phyloP scores from a whole-genome alignment of 164 flowering plant species.

The Buxus sempervirens region DNA sequence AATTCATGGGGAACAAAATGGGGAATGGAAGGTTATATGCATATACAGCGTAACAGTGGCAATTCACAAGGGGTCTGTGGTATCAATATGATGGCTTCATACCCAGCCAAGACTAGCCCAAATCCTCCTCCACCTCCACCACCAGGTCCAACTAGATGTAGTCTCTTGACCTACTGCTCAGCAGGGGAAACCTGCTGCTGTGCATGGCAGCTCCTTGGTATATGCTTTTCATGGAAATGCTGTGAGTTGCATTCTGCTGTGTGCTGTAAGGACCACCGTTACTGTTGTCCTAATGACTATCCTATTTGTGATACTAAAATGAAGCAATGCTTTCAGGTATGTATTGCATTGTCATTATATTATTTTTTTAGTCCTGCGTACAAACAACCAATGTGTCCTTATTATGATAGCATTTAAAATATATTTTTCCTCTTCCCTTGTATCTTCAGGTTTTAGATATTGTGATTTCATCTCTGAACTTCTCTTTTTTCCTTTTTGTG shows the following conservation, averaged over 20 bases:
- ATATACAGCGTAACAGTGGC: conserved; percentile 62
- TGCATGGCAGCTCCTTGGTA: conserved; percentile 43
- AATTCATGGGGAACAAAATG: conserved; percentile 85
- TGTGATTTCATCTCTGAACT: no score
- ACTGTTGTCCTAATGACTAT: conserved; percentile 85
- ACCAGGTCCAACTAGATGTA: conserved; percentile 72
- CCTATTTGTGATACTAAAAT: conserved; percentile 68
- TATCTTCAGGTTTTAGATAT: background rate
- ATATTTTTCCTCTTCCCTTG: background rate
- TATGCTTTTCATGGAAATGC: conserved; percentile 85
- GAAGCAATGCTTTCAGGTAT: conserved; percentile 67
- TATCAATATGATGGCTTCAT: conserved; percentile 83
- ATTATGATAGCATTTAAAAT: background rate
- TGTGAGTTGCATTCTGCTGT: conserved; percentile 68
- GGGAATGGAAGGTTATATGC: conserved; percentile 84
- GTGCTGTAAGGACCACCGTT: conserved; percentile 67
- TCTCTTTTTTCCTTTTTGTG: no score
- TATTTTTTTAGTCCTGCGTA: no score
- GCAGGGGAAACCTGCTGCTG: conserved; percentile 91
- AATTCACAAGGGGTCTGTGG: conserved; percentile 75
- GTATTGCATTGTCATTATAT: conserved; percentile 12
- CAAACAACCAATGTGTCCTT: background rate
- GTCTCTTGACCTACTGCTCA: conserved; percentile 48
- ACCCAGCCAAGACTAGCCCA: conserved; percentile 73
- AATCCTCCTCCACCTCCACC: conserved; percentile 86